These are phyloP conservation scores for Hanseniaspora mollemarum DNA, from an alignment of 805 yeast genomes.

Conservation along the genomic window DNA sequence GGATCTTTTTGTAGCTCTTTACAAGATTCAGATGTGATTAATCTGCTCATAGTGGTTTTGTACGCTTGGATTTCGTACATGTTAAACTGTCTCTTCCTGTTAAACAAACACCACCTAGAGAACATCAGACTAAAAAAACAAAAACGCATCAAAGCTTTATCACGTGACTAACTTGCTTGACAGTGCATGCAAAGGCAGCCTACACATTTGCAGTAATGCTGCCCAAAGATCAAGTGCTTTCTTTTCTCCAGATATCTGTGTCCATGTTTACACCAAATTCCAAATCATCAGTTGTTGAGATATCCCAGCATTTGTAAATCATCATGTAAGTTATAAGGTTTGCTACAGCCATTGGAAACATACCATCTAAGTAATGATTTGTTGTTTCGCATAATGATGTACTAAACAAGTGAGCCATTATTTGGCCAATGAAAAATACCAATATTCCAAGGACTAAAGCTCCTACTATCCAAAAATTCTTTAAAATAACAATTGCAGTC, in stretches of 20 bases:
- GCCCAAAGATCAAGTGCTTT: no score
- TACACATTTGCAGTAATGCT: no score
- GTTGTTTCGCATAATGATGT: constrained; percentile 52
- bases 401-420: constrained; percentile 61
- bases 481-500: constrained; percentile 54
- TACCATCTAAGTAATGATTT: constrained; percentile 82
- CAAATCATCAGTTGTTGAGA: constrained; percentile 85
- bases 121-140: no score
- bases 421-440: constrained; percentile 73
- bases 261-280: constrained; percentile 66
- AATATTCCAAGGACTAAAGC: constrained; percentile 59
- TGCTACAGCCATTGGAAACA: constrained; percentile 71
- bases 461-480: constrained; percentile 81
- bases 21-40: constrained; percentile 51
- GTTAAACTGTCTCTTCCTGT: neutral
- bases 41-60: constrained; percentile 9
- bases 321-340: constrained; percentile 79
- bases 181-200: no score
- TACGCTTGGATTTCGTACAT: neutral
- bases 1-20: constrained; percentile 59
- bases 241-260: constrained; percentile 24
- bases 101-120: no score
- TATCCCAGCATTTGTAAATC: constrained; percentile 94
- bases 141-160: no score
- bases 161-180: no score